Evolutionary conservation across 257 asterid species (phyloP).

Genomic region (Gentiana macrophylla): DNA sequence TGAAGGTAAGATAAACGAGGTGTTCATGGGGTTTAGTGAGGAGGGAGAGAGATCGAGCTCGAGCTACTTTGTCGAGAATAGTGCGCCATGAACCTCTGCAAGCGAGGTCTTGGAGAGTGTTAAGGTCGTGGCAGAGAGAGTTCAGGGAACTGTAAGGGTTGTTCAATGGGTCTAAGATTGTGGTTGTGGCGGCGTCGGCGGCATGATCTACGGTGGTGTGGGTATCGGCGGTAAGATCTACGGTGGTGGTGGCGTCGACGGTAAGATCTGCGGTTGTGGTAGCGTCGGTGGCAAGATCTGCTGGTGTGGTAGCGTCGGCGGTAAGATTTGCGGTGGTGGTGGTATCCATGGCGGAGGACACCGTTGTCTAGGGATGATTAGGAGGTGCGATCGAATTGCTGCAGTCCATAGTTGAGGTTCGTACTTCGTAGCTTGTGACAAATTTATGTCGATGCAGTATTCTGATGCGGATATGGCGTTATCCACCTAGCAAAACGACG

Average conservation of each 20-base stretch:
- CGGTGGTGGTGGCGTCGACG: constrained; percentile 7
- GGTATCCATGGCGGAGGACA: background rate
- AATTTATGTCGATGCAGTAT: too few relatives aligned
- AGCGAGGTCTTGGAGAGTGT: constrained; percentile 73
- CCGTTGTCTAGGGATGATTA: background rate
- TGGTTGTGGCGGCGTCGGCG: constrained; percentile 11
- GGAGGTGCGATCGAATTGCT: too few relatives aligned
- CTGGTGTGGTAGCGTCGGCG: constrained; percentile 2
- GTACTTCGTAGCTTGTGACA: too few relatives aligned
- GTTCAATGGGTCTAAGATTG: constrained; percentile 39
- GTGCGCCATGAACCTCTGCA: constrained; percentile 95
- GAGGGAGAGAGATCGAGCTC: constrained; percentile 75
- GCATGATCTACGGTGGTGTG: constrained; percentile 12
- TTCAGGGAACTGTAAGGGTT: constrained; percentile 54
- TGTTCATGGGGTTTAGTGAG: constrained; percentile 83
- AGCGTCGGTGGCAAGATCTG: background rate
- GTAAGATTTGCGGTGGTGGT: constrained; percentile 3
- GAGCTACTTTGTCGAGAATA: constrained; percentile 72
- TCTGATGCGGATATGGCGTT: too few relatives aligned
- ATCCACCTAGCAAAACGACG: too few relatives aligned
- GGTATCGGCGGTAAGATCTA: constrained; percentile 8
- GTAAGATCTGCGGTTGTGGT: background rate
- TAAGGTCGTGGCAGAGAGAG: constrained; percentile 69
- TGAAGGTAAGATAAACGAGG: constrained; percentile 76
- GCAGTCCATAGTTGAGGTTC: too few relatives aligned